Percentiles rank a stretch among this genome's conserved stretches.
Conservation (phyloP, 495 filamentous ascomycete species). For the Talaromyces ruber region DNA sequence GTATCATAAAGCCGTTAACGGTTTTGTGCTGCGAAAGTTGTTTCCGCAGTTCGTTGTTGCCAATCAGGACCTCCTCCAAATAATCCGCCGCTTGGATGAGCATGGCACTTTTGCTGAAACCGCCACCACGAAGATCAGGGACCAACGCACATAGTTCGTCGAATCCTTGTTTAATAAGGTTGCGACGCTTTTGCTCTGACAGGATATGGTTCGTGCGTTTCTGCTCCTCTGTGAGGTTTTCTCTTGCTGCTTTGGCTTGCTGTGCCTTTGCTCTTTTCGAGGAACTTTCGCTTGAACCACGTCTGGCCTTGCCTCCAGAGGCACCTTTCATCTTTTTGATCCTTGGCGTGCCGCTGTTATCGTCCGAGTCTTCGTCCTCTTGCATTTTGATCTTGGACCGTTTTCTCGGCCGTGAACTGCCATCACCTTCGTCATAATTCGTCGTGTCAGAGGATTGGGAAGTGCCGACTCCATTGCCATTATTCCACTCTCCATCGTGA, state of each 20-base stretch:
- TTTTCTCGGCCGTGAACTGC: conserved; percentile 22
- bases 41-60: conserved; percentile 47
- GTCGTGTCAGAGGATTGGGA: neutral
- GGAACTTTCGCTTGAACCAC: conserved; percentile 19
- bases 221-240: conserved; percentile 76
- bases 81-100: conserved; percentile 63
- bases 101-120: conserved; percentile 73
- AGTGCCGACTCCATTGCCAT: neutral
- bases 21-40: conserved; percentile 37
- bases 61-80: conserved; percentile 60
- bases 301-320: conserved; percentile 19
- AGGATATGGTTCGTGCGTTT: conserved; percentile 83
- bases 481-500: neutral
- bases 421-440: neutral
- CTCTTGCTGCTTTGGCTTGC: conserved; percentile 45
- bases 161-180: conserved; percentile 69
- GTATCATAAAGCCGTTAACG: conserved; percentile 35
- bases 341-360: conserved; percentile 29
- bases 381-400: conserved; percentile 24
- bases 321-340: conserved; percentile 41
- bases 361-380: conserved; percentile 29
- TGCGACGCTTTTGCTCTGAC: conserved; percentile 80
- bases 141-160: conserved; percentile 63
- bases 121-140: conserved; percentile 57
- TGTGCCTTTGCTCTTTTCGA: conserved; percentile 23